A percentile compares a stretch with the other conserved stretches of the same genome.
Evolutionary conservation across 2,329 filamentous ascomycete species (phyloP).

Genomic region (Colletotrichum sp.): DNA sequence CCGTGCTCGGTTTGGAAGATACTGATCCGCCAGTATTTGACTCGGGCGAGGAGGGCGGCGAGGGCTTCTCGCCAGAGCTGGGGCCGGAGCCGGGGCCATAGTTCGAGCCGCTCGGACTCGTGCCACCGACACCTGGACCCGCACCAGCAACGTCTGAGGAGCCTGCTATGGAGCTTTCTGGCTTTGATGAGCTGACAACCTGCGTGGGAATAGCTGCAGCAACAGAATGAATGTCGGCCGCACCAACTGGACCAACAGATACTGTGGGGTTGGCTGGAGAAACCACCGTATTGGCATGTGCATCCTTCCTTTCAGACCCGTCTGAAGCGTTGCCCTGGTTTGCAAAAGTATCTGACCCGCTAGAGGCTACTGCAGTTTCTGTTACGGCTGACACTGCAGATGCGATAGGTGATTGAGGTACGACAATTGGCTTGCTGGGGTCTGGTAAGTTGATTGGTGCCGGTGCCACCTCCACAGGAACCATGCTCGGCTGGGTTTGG

Average conservation of each 20-base stretch:
- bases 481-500: background rate
- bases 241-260: background rate
- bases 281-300: background rate
- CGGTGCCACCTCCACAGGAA: background rate
- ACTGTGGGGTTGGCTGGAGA: background rate
- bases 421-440: background rate
- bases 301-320: background rate
- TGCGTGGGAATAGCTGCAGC: background rate
- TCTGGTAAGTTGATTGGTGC: background rate
- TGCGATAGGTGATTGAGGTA: background rate
- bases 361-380: accelerated
- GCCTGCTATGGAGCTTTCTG: background rate
- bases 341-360: background rate
- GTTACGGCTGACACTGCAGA: background rate
- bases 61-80: background rate
- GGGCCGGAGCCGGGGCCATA: background rate
- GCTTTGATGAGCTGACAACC: accelerated
- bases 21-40: accelerated
- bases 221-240: background rate
- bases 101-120: background rate
- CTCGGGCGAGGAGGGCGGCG: background rate
- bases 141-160: background rate
- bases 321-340: background rate
- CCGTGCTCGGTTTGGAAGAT: background rate
- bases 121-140: background rate